These are phyloP conservation scores for Haplosporangium sp. DNA, from an alignment of 371 early-diverging fungal genomes.

Conservation along the genomic window DNA sequence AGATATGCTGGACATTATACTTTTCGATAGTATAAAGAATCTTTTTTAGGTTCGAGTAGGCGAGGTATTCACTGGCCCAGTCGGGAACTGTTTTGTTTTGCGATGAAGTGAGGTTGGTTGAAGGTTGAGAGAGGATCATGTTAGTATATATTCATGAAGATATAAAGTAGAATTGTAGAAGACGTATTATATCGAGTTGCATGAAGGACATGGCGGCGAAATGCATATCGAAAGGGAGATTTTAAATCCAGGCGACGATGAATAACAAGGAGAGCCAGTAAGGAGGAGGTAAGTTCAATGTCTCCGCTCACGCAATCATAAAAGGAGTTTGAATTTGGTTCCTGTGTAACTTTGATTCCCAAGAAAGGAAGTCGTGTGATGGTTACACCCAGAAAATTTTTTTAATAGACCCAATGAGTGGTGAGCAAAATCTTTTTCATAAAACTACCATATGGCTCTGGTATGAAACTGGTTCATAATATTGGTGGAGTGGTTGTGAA, in stretches of 20 bases:
- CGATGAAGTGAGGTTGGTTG: neutral
- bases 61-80: conserved; percentile 55
- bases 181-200: neutral
- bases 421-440: neutral
- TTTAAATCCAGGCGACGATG: neutral
- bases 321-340: neutral
- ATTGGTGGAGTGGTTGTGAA: too few species aligned
- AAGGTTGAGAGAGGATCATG: neutral
- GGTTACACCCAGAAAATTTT: conserved; percentile 6
- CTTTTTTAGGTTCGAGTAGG: conserved; percentile 53
- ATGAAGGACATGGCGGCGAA: neutral
- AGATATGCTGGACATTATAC: conserved; percentile 39
- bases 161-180: neutral
- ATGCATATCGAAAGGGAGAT: neutral
- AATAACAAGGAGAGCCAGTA: neutral
- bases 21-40: conserved; percentile 53
- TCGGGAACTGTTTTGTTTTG: conserved; percentile 38
- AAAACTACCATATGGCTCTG: too few species aligned
- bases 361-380: conserved; percentile 42
- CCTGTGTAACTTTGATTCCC: conserved; percentile 6
- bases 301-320: neutral
- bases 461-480: too few species aligned
- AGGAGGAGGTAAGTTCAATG: neutral
- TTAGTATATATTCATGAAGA: neutral
- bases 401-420: neutral